phyloP scores from a whole-genome alignment of 306 rosid genomes.

The Mimosa pudica region DNA sequence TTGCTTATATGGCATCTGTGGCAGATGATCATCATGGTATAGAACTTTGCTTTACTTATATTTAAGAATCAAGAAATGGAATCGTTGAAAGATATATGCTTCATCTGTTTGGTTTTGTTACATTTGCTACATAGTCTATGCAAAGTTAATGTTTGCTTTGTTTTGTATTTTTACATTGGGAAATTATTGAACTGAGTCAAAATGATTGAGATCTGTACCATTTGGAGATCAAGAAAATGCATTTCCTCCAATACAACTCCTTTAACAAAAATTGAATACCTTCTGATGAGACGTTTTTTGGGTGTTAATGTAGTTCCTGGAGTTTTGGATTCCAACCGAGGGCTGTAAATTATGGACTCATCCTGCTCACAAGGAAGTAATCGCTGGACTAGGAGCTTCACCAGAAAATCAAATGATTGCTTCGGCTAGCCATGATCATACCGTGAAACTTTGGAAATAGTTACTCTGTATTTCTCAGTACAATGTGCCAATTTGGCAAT shows the following conservation, averaged over 20 bases:
- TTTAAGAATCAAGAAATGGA: not conserved
- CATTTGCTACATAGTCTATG: not conserved
- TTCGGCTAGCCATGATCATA: slow-evolving; percentile 61
- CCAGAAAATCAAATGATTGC: slow-evolving; percentile 49
- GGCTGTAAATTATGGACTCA: slow-evolving; percentile 33
- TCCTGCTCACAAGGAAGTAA: slow-evolving; percentile 54
- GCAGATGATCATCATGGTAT: not conserved
- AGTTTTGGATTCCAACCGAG: slow-evolving; percentile 53
- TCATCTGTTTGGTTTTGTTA: not conserved
- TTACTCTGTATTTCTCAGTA: slow-evolving; percentile 1
- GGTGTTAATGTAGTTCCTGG: slow-evolving; percentile 47
- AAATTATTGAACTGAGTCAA: not conserved
- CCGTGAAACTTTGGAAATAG: slow-evolving; percentile 68
- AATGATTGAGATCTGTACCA: not conserved
- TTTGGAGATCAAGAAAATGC: not conserved
- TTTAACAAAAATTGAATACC: slow-evolving; percentile 5
- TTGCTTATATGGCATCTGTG: not conserved
- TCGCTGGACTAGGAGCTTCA: slow-evolving; percentile 52
- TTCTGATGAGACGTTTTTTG: slow-evolving; percentile 7
- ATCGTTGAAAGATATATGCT: not conserved
- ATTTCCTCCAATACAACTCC: not conserved
- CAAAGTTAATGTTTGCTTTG: not conserved
- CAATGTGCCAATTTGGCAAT: slow-evolving; percentile 20
- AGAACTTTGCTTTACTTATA: slow-evolving; percentile 3
- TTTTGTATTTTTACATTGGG: not conserved